Percentiles rank a stretch among this genome's conserved stretches.
phyloP scores from a whole-genome alignment of 164 flowering plant species.

The Vitis rotundifolia region DNA sequence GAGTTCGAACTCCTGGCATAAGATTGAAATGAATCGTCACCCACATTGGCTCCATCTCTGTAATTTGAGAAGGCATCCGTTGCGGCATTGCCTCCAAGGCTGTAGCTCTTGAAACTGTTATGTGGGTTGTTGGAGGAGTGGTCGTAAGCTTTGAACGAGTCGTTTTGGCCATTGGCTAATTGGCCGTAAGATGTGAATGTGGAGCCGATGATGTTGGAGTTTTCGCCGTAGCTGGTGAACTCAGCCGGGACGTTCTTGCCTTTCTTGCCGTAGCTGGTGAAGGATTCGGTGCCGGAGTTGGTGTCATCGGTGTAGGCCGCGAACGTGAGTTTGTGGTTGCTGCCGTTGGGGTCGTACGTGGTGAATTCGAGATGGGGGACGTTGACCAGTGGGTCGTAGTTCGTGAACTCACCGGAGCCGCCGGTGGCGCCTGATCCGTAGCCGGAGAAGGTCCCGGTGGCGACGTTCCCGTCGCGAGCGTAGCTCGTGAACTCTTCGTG shows the following conservation, averaged over 20 bases:
- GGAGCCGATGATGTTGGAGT: slow-evolving; percentile 56
- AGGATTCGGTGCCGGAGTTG: slow-evolving; percentile 57
- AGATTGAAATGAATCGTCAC: slow-evolving; percentile 65
- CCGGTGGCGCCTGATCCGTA: slow-evolving; percentile 61
- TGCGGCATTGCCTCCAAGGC: slow-evolving; percentile 44
- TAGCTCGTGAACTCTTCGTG: slow-evolving; percentile 60
- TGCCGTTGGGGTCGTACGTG: slow-evolving; percentile 49
- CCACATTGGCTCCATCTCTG: slow-evolving; percentile 67
- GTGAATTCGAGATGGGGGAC: slow-evolving; percentile 63
- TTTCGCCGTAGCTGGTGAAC: slow-evolving; percentile 50
- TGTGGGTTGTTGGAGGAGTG: slow-evolving; percentile 53
- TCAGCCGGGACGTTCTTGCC: slow-evolving; percentile 45
- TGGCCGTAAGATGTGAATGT: slow-evolving; percentile 57
- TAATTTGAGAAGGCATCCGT: slow-evolving; percentile 50
- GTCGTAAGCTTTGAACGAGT: slow-evolving; percentile 58
- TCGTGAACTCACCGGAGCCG: slow-evolving; percentile 66
- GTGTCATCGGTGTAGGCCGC: slow-evolving; percentile 46
- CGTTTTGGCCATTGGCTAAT: slow-evolving; percentile 50
- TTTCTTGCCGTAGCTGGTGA: slow-evolving; percentile 59
- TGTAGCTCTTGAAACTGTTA: slow-evolving; percentile 62
- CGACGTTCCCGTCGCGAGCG: slow-evolving; percentile 60
- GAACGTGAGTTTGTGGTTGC: slow-evolving; percentile 48
- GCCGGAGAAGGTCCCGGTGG: slow-evolving; percentile 44
- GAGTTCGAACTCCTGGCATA: slow-evolving; percentile 59
- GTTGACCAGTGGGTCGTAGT: slow-evolving; percentile 52